Conservation (phyloP, 805 yeast species). For the Scheffersomyces spartinae region DNA sequence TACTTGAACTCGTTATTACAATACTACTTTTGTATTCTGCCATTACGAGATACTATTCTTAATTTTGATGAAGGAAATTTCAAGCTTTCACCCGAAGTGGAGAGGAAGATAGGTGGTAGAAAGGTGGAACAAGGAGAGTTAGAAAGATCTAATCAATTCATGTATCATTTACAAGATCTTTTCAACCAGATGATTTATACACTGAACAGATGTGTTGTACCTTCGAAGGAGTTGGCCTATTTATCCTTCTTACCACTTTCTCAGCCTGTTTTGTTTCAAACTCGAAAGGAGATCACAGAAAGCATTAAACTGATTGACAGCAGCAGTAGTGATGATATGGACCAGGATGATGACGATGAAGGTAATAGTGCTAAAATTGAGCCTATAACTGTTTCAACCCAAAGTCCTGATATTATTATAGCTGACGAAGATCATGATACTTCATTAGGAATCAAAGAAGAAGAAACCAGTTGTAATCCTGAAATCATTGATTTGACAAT, state of each 20-base stretch:
- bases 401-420: too few species aligned
- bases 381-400: too few species aligned
- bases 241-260: conserved; percentile 72
- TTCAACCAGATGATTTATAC: conserved; percentile 62
- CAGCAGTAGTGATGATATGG: too few species aligned
- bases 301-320: too few species aligned
- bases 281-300: conserved; percentile 12
- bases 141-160: conserved; percentile 71
- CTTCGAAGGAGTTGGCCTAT: conserved; percentile 76
- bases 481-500: background rate
- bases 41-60: conserved; percentile 58
- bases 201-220: conserved; percentile 55
- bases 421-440: too few species aligned
- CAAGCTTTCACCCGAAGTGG: conserved; percentile 18
- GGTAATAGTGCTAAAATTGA: too few species aligned
- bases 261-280: conserved; percentile 54
- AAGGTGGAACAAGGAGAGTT: conserved; percentile 69
- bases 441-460: conserved; percentile 1
- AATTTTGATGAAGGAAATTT: conserved; percentile 24
- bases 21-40: conserved; percentile 78
- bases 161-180: conserved; percentile 57
- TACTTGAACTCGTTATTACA: conserved; percentile 85
- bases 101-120: conserved; percentile 81
- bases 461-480: too few species aligned
- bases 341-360: too few species aligned